These are phyloP conservation scores for Tylopilus sp. DNA, from an alignment of 768 basidiomycete species.

Conservation along the genomic window DNA sequence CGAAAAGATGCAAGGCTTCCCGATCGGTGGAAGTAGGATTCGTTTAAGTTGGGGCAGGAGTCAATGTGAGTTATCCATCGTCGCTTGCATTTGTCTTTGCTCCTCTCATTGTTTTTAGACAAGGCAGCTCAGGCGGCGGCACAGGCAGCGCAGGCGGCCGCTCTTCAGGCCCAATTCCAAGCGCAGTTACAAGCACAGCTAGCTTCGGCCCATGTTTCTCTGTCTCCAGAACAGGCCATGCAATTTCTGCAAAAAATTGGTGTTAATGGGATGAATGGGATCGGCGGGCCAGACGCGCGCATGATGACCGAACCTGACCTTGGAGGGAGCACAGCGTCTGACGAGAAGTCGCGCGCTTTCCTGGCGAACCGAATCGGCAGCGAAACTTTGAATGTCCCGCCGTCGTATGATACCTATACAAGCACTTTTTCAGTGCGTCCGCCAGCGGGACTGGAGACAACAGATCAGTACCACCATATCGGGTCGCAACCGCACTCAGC, in stretches of 20 bases:
- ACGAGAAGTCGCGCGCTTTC: conserved; percentile 25
- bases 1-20: conserved; percentile 96
- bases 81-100: background rate
- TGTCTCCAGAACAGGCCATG: conserved; percentile 63
- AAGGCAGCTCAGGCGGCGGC: conserved; percentile 91
- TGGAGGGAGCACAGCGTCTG: conserved; percentile 14
- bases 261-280: conserved; percentile 36
- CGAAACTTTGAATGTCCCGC: conserved; percentile 12
- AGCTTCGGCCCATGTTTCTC: conserved; percentile 19
- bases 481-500: conserved; percentile 21
- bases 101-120: conserved; percentile 42
- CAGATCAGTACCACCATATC: conserved; percentile 17
- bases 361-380: conserved; percentile 18
- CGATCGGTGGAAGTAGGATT: conserved; percentile 88
- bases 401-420: conserved; percentile 23
- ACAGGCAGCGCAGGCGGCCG: conserved; percentile 74
- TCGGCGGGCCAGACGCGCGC: conserved; percentile 8
- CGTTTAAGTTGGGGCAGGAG: conserved; percentile 91
- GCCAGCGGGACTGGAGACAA: conserved; percentile 9
- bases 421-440: conserved; percentile 15
- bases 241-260: conserved; percentile 58
- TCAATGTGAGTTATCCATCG: conserved; percentile 56
- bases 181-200: conserved; percentile 35
- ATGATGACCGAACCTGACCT: conserved; percentile 8
- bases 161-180: conserved; percentile 50